phyloP scores from a whole-genome alignment of 495 filamentous ascomycete genomes.

The Penicillium psychrofluorescens region DNA sequence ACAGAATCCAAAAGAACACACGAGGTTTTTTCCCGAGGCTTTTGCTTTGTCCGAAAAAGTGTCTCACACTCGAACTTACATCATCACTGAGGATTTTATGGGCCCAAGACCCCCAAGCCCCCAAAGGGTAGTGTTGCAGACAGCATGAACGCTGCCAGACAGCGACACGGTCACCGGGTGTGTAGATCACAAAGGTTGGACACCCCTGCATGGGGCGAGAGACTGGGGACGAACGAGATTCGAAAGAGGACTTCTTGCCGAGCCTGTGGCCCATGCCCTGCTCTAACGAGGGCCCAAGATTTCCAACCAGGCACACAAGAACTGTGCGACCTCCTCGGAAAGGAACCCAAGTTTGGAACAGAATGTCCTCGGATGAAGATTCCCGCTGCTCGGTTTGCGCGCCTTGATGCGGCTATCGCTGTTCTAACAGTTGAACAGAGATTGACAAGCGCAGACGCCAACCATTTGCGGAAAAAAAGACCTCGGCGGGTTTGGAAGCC shows the following conservation, averaged over 20 bases:
- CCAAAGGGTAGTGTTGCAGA: no score
- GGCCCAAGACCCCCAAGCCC: constrained; percentile 10
- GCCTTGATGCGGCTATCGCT: constrained; percentile 18
- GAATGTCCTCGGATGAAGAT: constrained; percentile 2
- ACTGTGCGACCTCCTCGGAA: constrained; percentile 2
- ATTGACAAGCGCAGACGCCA: constrained; percentile 34
- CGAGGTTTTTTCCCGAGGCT: background rate
- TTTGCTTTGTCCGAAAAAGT: constrained; percentile 1
- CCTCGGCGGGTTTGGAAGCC: constrained; percentile 1
- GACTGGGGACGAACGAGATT: constrained; percentile 15
- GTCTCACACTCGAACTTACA: constrained; percentile 12
- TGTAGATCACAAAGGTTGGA: constrained; percentile 26
- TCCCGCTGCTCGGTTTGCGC: constrained; percentile 10
- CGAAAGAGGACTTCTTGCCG: constrained; percentile 1
- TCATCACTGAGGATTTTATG: constrained; percentile 8
- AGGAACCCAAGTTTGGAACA: background rate
- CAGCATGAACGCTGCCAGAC: constrained; percentile 5
- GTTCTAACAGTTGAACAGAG: constrained; percentile 1
- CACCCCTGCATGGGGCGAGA: constrained; percentile 30
- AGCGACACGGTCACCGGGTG: constrained; percentile 17
- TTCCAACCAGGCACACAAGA: constrained; percentile 1
- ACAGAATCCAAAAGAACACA: background rate
- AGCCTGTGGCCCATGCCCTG: constrained; percentile 8
- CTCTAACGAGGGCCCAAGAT: no score
- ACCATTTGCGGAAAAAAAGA: constrained; percentile 7